phyloP scores from a whole-genome alignment of 768 basidiomycete genomes.

The Russula earlei region DNA sequence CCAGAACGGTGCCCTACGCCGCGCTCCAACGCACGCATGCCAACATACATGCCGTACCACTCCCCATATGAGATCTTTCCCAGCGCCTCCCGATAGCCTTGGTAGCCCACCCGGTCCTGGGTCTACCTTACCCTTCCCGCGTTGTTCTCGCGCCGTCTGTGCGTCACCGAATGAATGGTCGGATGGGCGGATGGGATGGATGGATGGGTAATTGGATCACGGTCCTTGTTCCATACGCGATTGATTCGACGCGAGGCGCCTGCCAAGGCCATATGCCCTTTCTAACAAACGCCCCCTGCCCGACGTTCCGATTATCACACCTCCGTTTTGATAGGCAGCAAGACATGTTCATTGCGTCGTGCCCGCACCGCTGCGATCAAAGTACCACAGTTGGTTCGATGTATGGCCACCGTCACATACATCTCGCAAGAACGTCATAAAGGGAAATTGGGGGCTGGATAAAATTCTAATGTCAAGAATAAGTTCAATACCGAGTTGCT shows the following conservation, averaged over 20 bases:
- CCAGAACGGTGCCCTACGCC: not conserved
- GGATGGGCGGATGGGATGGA: not conserved
- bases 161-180: no score
- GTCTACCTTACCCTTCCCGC: not conserved
- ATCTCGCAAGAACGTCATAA: no score
- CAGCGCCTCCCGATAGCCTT: no score
- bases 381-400: not conserved
- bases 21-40: not conserved
- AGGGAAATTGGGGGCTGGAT: no score
- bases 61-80: no score
- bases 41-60: no score
- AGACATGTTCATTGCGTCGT: not conserved
- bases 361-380: not conserved
- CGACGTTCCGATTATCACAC: not conserved
- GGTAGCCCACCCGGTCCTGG: no score
- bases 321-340: not conserved
- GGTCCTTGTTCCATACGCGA: not conserved
- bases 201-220: no score
- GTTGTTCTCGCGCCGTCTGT: not conserved
- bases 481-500: not conserved
- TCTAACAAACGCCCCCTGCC: not conserved
- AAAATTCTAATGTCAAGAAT: not conserved
- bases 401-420: no score
- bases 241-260: not conserved
- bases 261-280: not conserved